phyloP scores from a whole-genome alignment of 495 filamentous ascomycete species.

The Aeminium ludgeri region DNA sequence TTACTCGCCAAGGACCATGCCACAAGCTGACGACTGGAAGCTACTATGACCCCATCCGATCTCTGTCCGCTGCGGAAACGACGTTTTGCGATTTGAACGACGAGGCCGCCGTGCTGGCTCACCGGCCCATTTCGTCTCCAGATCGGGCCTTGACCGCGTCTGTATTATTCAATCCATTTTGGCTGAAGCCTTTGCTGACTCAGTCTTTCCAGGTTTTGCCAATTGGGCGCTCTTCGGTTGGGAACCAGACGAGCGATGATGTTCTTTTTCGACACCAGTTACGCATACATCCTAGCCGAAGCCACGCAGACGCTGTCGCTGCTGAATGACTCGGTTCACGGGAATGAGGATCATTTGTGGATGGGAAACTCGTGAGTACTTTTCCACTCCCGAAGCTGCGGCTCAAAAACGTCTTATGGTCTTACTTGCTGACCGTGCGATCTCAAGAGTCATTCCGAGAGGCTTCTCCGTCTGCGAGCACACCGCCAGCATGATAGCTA shows the following conservation, averaged over 20 bases:
- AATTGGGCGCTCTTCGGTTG: conserved; percentile 22
- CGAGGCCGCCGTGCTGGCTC: conserved; percentile 1
- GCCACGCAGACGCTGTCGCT: conserved; percentile 17
- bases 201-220: no score
- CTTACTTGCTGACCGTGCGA: conserved; percentile 11
- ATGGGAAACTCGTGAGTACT: not conserved
- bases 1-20: no score
- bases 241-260: conserved; percentile 26
- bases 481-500: conserved; percentile 1
- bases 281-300: conserved; percentile 30
- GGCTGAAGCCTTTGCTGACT: conserved; percentile 23
- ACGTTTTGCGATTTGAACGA: conserved; percentile 4
- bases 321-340: conserved; percentile 7
- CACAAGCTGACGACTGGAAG: no score
- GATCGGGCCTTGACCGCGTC: conserved; percentile 11
- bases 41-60: conserved; percentile 11
- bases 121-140: conserved; percentile 7
- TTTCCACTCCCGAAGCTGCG: no score
- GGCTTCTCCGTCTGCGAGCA: conserved; percentile 10
- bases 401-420: not conserved
- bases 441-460: conserved; percentile 10
- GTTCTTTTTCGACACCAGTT: conserved; percentile 24
- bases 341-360: conserved; percentile 19
- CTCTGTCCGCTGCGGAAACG: conserved; percentile 2
- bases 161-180: not conserved